Conservation (phyloP, 2,329 filamentous ascomycete genomes). For the Thermomyces lanuginosus region DNA sequence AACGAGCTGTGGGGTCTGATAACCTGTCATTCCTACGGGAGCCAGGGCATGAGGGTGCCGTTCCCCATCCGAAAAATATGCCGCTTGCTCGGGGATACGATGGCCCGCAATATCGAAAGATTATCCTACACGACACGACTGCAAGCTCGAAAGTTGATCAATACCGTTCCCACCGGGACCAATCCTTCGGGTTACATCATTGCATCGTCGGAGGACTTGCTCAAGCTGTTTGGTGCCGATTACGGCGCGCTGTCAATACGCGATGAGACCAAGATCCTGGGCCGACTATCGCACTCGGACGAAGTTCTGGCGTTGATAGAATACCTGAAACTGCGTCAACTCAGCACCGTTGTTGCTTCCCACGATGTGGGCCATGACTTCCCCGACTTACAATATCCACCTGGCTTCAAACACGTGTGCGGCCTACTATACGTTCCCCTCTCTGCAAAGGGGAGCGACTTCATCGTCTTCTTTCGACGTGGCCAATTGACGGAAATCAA, state of each 20-base stretch:
- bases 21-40: slow-evolving; percentile 67
- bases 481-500: slow-evolving; percentile 60
- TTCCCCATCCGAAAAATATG: slow-evolving; percentile 91
- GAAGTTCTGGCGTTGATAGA: slow-evolving; percentile 73
- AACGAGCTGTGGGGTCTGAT: slow-evolving; percentile 76
- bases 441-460: slow-evolving; percentile 58
- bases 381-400: slow-evolving; percentile 61
- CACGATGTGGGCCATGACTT: slow-evolving; percentile 64
- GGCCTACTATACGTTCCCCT: slow-evolving; percentile 70
- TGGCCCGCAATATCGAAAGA: slow-evolving; percentile 73
- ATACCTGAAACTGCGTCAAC: slow-evolving; percentile 59
- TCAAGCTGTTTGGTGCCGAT: slow-evolving; percentile 74
- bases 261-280: slow-evolving; percentile 78
- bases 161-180: slow-evolving; percentile 60
- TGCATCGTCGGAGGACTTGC: slow-evolving; percentile 68
- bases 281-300: slow-evolving; percentile 56
- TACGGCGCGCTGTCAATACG: slow-evolving; percentile 70
- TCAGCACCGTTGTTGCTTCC: slow-evolving; percentile 61
- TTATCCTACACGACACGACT: slow-evolving; percentile 72
- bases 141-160: slow-evolving; percentile 76
- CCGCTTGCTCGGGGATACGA: slow-evolving; percentile 67
- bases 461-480: slow-evolving; percentile 81
- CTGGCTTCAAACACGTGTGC: slow-evolving; percentile 62
- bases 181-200: slow-evolving; percentile 84
- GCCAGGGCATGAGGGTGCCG: slow-evolving; percentile 68